Percentiles rank a stretch among this genome's conserved stretches.
Conservation (phyloP, 495 filamentous ascomycete genomes). For the Gamarada debralockiae region DNA sequence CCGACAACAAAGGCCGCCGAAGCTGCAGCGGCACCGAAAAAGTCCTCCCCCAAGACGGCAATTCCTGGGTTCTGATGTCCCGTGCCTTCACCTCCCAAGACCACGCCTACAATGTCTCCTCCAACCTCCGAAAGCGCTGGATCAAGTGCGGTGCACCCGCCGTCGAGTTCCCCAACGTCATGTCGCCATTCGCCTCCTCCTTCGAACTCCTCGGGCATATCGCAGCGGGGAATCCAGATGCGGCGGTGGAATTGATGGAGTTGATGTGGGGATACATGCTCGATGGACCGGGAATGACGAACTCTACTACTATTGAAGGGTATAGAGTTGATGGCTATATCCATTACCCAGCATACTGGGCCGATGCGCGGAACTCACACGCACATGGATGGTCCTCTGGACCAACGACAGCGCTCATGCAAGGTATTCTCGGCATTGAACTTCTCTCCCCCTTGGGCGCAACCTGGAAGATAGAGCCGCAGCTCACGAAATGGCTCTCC, state of each 20-base stretch:
- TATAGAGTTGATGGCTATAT: slow-evolving; percentile 51
- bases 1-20: slow-evolving; percentile 29
- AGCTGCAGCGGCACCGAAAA: slow-evolving; percentile 19
- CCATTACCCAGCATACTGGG: slow-evolving; percentile 54
- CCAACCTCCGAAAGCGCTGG: slow-evolving; percentile 50
- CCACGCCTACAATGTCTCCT: slow-evolving; percentile 25
- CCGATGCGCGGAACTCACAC: slow-evolving; percentile 48
- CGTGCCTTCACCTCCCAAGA: slow-evolving; percentile 22
- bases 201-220: slow-evolving; percentile 60
- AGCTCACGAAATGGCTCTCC: slow-evolving; percentile 45
- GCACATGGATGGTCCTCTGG: slow-evolving; percentile 60
- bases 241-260: slow-evolving; percentile 53
- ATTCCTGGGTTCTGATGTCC: slow-evolving; percentile 39
- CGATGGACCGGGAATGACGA: slow-evolving; percentile 55
- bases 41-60: slow-evolving; percentile 45
- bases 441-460: slow-evolving; percentile 42
- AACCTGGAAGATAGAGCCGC: slow-evolving; percentile 48
- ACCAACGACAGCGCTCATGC: slow-evolving; percentile 51
- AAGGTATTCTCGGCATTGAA: slow-evolving; percentile 51
- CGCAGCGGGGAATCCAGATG: slow-evolving; percentile 35
- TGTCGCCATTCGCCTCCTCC: slow-evolving; percentile 57
- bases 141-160: slow-evolving; percentile 54
- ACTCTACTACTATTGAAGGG: slow-evolving; percentile 57
- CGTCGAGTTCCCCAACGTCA: slow-evolving; percentile 52
- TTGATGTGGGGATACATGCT: slow-evolving; percentile 61